Evolutionary conservation across 169 alveolate species (phyloP).

Genomic region (Haemoproteus tartakovskyi): DNA sequence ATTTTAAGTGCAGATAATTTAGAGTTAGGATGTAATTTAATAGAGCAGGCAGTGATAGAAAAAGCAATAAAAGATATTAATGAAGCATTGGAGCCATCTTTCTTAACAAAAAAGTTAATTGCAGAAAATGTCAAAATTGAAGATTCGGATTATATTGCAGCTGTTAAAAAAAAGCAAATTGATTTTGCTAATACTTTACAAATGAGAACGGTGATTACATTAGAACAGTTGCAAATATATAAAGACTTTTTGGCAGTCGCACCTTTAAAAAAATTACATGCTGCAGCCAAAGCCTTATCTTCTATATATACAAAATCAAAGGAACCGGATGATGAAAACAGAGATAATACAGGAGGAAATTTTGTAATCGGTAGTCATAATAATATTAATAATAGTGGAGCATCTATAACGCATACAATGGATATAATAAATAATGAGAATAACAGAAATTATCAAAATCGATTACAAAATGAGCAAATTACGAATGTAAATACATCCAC

Average conservation of each 20-base stretch:
- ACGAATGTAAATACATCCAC: too few relatives aligned
- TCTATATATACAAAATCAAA: slow-evolving; percentile 22
- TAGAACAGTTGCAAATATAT: slow-evolving; percentile 67
- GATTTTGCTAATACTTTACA: slow-evolving; percentile 29
- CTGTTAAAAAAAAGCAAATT: slow-evolving; percentile 25
- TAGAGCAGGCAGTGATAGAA: slow-evolving; percentile 92
- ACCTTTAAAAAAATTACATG: slow-evolving; percentile 64
- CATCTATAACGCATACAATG: too few relatives aligned
- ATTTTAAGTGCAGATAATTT: slow-evolving; percentile 90
- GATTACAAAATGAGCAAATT: too few relatives aligned
- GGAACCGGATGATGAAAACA: slow-evolving; percentile 2
- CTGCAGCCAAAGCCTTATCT: slow-evolving; percentile 52
- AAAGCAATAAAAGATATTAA: slow-evolving; percentile 82
- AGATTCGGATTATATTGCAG: slow-evolving; percentile 11
- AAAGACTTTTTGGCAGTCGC: slow-evolving; percentile 69
- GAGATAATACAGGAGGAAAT: background rate
- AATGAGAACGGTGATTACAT: slow-evolving; percentile 49
- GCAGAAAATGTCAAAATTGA: slow-evolving; percentile 4
- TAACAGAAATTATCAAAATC: too few relatives aligned
- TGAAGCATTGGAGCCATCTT: slow-evolving; percentile 58
- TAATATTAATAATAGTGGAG: too few relatives aligned
- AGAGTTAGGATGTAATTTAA: slow-evolving; percentile 91
- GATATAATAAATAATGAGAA: too few relatives aligned
- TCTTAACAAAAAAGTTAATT: slow-evolving; percentile 44
- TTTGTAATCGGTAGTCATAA: background rate